Evolutionary conservation across 257 asterid genomes (phyloP).

Genomic region (Jasminum sambac): DNA sequence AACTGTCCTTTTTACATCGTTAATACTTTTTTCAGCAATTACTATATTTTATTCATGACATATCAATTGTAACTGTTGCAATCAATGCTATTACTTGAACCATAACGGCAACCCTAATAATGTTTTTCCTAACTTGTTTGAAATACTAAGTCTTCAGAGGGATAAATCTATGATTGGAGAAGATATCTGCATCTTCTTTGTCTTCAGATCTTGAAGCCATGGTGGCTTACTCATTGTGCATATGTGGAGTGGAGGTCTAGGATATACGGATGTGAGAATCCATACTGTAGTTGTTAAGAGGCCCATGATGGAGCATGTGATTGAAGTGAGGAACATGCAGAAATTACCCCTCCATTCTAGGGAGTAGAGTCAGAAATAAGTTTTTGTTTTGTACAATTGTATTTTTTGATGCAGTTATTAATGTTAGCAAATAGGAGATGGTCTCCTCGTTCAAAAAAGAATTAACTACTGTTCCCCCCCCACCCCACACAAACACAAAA

Average conservation of each 20-base stretch:
- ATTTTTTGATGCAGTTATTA: neutral
- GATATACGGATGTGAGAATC: neutral
- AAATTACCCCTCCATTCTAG: neutral
- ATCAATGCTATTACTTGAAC: neutral
- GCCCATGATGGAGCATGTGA: neutral
- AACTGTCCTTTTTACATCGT: neutral
- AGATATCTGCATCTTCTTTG: neutral
- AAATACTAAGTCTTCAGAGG: conserved; percentile 15
- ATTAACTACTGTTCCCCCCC: neutral
- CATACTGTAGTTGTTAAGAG: neutral
- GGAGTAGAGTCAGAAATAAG: neutral
- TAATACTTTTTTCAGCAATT: conserved; percentile 4
- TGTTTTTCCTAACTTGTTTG: neutral
- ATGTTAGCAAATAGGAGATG: neutral
- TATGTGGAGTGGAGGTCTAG: neutral
- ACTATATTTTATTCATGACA: conserved; percentile 7
- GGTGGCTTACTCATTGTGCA: neutral
- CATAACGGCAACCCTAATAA: neutral
- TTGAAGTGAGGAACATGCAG: neutral
- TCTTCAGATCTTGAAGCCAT: neutral
- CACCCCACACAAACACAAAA: too few relatives aligned
- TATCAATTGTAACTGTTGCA: neutral
- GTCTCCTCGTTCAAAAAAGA: neutral
- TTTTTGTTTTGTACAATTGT: neutral
- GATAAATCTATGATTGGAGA: neutral